Percentiles rank a stretch among this genome's conserved stretches.
Evolutionary conservation across 2,329 filamentous ascomycete genomes (phyloP).

Genomic region (Ascochyta fabae): DNA sequence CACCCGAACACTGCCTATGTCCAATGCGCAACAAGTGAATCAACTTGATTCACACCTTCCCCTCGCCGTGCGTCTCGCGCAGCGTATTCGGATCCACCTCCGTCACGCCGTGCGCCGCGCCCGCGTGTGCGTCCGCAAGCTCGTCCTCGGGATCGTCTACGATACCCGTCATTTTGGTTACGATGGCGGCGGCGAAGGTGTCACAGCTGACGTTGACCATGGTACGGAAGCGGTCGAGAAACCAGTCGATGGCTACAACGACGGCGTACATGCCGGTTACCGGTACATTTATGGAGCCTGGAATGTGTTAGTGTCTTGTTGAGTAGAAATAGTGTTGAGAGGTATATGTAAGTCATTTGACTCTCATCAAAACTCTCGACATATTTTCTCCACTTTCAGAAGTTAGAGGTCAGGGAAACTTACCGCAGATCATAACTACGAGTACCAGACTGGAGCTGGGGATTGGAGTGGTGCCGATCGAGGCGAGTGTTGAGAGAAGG

Average conservation of each 20-base stretch:
- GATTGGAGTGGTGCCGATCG: slow-evolving; percentile 62
- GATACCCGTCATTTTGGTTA: slow-evolving; percentile 51
- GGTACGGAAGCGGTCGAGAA: slow-evolving; percentile 63
- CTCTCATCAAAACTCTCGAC: no score
- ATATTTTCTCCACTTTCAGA: no score
- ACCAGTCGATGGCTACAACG: slow-evolving; percentile 62
- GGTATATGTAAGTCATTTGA: no score
- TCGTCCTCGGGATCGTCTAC: slow-evolving; percentile 24
- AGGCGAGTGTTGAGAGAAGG: slow-evolving; percentile 58
- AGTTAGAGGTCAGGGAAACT: background rate
- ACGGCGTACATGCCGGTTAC: slow-evolving; percentile 61
- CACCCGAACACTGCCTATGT: no score
- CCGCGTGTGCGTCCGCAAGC: slow-evolving; percentile 20
- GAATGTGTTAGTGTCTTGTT: background rate
- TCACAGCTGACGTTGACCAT: slow-evolving; percentile 61
- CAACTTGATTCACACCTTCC: slow-evolving; percentile 8
- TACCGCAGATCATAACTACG: slow-evolving; percentile 59
- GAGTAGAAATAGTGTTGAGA: background rate
- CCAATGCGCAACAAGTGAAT: no score
- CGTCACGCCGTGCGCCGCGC: slow-evolving; percentile 1
- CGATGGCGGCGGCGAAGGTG: slow-evolving; percentile 53
- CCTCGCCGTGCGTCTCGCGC: slow-evolving; percentile 16
- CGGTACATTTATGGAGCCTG: slow-evolving; percentile 50
- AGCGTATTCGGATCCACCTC: slow-evolving; percentile 12
- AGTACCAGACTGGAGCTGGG: slow-evolving; percentile 60